Evolutionary conservation across 306 rosid genomes (phyloP).

Genomic region (Sicyos baderoa): DNA sequence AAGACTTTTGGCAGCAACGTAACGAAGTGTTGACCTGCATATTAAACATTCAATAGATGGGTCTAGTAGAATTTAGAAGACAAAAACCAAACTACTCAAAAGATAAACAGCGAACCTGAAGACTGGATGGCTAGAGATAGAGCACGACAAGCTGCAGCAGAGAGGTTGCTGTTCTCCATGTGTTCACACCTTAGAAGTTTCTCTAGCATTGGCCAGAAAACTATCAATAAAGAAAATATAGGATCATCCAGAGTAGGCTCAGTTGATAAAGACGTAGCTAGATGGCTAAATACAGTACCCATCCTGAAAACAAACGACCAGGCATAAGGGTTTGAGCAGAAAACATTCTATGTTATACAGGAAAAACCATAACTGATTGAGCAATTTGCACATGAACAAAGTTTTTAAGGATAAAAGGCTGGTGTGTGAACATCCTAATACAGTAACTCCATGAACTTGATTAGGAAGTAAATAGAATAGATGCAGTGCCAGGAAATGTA

Average conservation of each 20-base stretch:
- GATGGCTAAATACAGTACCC: constrained; percentile 89
- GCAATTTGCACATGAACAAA: not conserved
- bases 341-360: not conserved
- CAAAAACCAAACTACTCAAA: not conserved
- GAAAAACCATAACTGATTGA: not conserved
- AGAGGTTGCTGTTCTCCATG: constrained; percentile 80
- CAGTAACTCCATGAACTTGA: no score
- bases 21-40: constrained; percentile 75
- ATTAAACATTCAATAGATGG: constrained; percentile 20
- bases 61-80: constrained; percentile 15
- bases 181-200: constrained; percentile 71
- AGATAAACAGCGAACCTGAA: constrained; percentile 45
- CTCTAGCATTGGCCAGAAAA: constrained; percentile 90
- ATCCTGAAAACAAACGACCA: constrained; percentile 44
- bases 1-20: constrained; percentile 66
- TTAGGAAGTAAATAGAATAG: no score
- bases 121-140: constrained; percentile 87
- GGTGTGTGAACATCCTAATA: not conserved
- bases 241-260: constrained; percentile 66
- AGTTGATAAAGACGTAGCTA: constrained; percentile 39
- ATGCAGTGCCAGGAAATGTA: not conserved
- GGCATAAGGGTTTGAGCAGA: not conserved
- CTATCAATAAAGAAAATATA: constrained; percentile 52
- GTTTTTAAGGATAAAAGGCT: not conserved
- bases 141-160: constrained; percentile 87